Evolutionary conservation across 2,329 filamentous ascomycete species (phyloP), one percentile per base, ranked within the genome.

Genomic region (Apiospora koreana): DNA sequence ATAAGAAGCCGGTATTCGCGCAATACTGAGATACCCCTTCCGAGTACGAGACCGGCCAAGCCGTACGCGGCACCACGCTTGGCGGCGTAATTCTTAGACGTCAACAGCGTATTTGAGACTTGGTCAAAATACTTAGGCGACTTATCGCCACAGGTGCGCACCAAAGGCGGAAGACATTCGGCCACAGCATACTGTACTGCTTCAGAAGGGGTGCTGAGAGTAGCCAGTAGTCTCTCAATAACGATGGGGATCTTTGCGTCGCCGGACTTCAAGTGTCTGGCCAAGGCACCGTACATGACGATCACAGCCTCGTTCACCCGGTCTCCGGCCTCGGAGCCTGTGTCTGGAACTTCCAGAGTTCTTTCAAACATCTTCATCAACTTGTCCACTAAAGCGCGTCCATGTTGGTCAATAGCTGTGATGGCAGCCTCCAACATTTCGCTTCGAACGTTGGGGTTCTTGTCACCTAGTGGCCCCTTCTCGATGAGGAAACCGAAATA

Each of bases 121-220:
- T 94, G 87, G 70, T 94, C 88, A 69, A 97, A 89, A 79, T 98
- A 98, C 66, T 91, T 89, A 43, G 91, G 88, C 3, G 93, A 91
- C 77, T 95, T 93, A 72, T 95, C 90, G 41, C 88, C 89, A 65
- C 93, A 95, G 2, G 94, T 92, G 70, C 90, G 91, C 42, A 99
- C 90, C n/a, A 99, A 86, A 1, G 96, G 95, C 18, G 96, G 95
- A 28, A 99, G 85, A 76, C 96, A 99, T 77, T 96, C 94, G 3
- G 97, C 94, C 71, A 98, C 95, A 65, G 96, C 96, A 79, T 96
- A 98, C 81, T 99, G 96, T 1, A 99, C 96, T 21, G 94, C 95
- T 81, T 99, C 96, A 0, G 96, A 98, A 38, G 96, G 96, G 16
- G 95, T 98, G 80, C 92, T 96, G 62, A 99, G 85, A 8, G 97